These are phyloP conservation scores for Microdochium paspali DNA, from an alignment of 2,329 filamentous ascomycete genomes.

Conservation along the genomic window DNA sequence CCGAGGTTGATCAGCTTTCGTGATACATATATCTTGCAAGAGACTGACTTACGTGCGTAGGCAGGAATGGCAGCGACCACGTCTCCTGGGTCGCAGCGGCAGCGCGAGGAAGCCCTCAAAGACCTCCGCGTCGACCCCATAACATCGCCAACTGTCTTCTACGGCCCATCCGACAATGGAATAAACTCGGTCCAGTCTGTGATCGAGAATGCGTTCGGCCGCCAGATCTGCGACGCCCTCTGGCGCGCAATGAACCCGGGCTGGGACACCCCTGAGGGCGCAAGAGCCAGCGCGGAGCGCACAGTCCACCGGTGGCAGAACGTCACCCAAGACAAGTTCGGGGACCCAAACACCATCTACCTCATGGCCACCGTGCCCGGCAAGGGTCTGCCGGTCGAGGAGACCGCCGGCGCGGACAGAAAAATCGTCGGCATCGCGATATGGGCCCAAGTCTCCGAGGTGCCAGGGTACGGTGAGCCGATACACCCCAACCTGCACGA, in stretches of 20 bases:
- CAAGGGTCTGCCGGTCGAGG: too few species aligned
- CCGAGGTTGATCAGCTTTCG: too few species aligned
- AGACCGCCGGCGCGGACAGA: not conserved
- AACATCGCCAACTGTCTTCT: constrained; percentile 10
- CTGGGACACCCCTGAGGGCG: constrained; percentile 42
- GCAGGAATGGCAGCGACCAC: too few species aligned
- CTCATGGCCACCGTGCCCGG: constrained; percentile 40
- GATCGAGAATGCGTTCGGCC: constrained; percentile 34
- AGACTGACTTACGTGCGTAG: too few species aligned
- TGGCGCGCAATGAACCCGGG: constrained; percentile 42
- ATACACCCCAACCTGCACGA: constrained; percentile 20
- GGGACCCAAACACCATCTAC: constrained; percentile 39
- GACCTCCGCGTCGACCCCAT: constrained; percentile 14
- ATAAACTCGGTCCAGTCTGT: constrained; percentile 13
- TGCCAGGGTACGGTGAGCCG: constrained; percentile 35
- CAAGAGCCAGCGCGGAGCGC: constrained; percentile 20
- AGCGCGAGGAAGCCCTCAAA: not conserved
- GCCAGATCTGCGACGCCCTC: constrained; percentile 38
- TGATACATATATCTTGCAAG: too few species aligned
- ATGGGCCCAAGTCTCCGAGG: constrained; percentile 41
- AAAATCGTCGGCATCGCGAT: constrained; percentile 42
- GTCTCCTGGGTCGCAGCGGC: too few species aligned
- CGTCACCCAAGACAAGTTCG: constrained; percentile 27
- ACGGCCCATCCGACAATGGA: constrained; percentile 3
- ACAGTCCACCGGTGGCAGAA: constrained; percentile 30